Evolutionary conservation across 768 basidiomycete genomes (phyloP).

Genomic region (Boletus pseudo-olivaceus): DNA sequence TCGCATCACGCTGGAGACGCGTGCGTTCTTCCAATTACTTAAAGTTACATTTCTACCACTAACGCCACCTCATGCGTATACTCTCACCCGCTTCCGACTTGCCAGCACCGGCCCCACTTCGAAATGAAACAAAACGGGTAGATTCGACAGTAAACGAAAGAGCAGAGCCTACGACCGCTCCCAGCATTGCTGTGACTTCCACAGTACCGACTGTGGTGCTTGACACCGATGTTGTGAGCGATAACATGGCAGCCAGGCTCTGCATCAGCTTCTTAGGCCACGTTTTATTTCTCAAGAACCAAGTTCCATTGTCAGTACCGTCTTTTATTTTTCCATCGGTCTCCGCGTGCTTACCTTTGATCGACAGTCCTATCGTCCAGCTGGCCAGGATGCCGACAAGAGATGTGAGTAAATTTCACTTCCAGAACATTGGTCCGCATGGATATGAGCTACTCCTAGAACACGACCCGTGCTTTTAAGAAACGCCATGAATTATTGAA

Average conservation of each 20-base stretch:
- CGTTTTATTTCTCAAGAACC: slow-evolving; percentile 73
- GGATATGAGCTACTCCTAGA: slow-evolving; percentile 23
- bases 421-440: not conserved
- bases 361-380: slow-evolving; percentile 62
- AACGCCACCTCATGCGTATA: slow-evolving; percentile 11
- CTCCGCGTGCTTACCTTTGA: not conserved
- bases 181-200: not conserved
- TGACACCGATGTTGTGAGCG: slow-evolving; percentile 50
- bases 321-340: not conserved
- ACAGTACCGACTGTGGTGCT: slow-evolving; percentile 43
- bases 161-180: not conserved
- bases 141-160: not conserved
- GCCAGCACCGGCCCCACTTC: not conserved
- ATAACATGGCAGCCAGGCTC: slow-evolving; percentile 60
- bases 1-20: not conserved
- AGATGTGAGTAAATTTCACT: slow-evolving; percentile 34
- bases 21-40: not conserved
- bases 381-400: slow-evolving; percentile 50
- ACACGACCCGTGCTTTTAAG: slow-evolving; percentile 49
- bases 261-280: slow-evolving; percentile 63
- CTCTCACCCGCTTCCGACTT: slow-evolving; percentile 3
- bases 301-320: slow-evolving; percentile 68
- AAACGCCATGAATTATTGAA: slow-evolving; percentile 58
- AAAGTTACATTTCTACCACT: not conserved
- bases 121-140: not conserved